Base-by-base conservation (phyloP, 1,284 basidiomycete species). In the Melanopsichium pennsylvanicum region DNA sequence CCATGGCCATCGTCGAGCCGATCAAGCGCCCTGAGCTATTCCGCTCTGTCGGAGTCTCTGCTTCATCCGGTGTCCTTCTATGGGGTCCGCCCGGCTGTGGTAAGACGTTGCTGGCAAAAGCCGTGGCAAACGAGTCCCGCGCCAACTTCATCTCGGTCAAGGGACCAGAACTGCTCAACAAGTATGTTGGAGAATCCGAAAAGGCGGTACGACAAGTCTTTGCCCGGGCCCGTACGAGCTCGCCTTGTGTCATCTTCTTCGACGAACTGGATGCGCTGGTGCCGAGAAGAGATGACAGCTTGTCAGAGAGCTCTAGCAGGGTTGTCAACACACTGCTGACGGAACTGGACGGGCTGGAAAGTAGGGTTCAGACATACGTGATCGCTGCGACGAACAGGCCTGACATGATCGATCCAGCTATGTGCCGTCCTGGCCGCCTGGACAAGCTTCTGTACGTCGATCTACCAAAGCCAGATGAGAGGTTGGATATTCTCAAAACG, bases 31-130 rank as follows among this genome's bases (percentile, higher is more conserved):
- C 95, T 0, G 93, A 94, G 79, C 81, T 97, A 2, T 98, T 97
- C 83, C 87, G 83, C 42, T 86, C 86, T 1, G 89, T 97, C 2
- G 95, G 94, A 88, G 90, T 8, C 88, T 90, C 0, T 90, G 92
- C 79, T 12, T 74, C 70, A 22, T 75, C 70, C 7, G 95, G 95
- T 3, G 95, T 97, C 1, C 84, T 97, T 18, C 84, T 97, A n/a
- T 98, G 94, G 95, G 95, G 95, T 15, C 95, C 95, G 9, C 95
- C 95, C 0, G 95, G 95, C 4, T 97, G 95, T 79, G 94, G 95
- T 10, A 97, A 97, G 83, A 98, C 95, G 0, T 81, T 97, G 18
- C 84, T 97, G 7, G 95, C 95, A 1, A 97, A 97, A 82, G 95
- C 95, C 0, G 94, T 97, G 2, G 95, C 95, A 9, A 97, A 93